Evolutionary conservation across 164 flowering plant species (phyloP).

Genomic region (Berberis thunbergii): DNA sequence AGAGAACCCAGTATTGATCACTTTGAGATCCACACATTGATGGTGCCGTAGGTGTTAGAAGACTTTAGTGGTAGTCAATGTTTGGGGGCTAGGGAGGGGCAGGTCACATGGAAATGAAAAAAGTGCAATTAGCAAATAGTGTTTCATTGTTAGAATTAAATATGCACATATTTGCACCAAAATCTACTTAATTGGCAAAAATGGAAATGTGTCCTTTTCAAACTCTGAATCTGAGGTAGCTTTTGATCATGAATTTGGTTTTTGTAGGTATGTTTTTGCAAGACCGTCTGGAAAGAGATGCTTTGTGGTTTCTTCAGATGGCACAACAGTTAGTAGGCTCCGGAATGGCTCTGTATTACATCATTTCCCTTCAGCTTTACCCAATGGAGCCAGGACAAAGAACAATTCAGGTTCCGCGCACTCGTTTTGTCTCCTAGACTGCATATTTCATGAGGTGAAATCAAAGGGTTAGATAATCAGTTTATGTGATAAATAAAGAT

Average conservation of each 20-base stretch:
- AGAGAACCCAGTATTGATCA: too few species aligned
- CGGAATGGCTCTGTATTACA: slow-evolving; percentile 80
- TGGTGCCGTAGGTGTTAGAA: too few species aligned
- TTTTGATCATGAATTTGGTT: background rate
- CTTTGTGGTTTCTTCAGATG: slow-evolving; percentile 84
- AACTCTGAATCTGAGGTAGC: too few species aligned
- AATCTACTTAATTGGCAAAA: too few species aligned
- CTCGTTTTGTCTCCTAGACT: slow-evolving; percentile 72
- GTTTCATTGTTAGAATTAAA: too few species aligned
- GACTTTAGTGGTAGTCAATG: too few species aligned
- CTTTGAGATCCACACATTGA: too few species aligned
- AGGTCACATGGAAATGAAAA: too few species aligned
- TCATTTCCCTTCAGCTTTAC: slow-evolving; percentile 84
- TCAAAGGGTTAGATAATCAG: background rate
- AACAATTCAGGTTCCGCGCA: slow-evolving; percentile 47
- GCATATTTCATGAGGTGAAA: slow-evolving; percentile 89
- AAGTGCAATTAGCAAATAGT: too few species aligned
- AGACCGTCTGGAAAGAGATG: slow-evolving; percentile 93
- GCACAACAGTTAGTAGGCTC: slow-evolving; percentile 78
- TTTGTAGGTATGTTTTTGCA: slow-evolving; percentile 72
- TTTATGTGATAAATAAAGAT: background rate
- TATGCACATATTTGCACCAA: too few species aligned
- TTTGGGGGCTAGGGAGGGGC: too few species aligned
- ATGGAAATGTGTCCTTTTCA: too few species aligned
- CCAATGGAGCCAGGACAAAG: slow-evolving; percentile 64